phyloP scores from a whole-genome alignment of 1,284 basidiomycete species.

The Cystobasidium slooffiae region DNA sequence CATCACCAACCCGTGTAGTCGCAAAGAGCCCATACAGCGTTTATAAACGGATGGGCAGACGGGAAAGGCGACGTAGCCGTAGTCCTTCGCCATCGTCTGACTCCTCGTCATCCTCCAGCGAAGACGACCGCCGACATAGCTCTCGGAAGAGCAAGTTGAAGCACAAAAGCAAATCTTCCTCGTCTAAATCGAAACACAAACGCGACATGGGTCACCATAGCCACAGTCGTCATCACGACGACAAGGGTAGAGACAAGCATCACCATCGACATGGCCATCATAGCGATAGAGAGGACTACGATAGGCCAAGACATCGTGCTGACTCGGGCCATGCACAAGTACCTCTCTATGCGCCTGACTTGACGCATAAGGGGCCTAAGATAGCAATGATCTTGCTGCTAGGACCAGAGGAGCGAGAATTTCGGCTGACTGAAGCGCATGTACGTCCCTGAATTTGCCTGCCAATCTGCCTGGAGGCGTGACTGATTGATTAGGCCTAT shows the following conservation, averaged over 20 bases:
- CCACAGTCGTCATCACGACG: not conserved
- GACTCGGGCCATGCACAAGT: slow-evolving; percentile 11
- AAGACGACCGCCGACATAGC: slow-evolving; percentile 15
- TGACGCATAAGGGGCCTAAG: slow-evolving; percentile 9
- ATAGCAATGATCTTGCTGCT: slow-evolving; percentile 38
- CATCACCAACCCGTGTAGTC: not conserved
- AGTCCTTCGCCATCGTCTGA: slow-evolving; percentile 11
- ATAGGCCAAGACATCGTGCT: not conserved
- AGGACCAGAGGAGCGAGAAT: slow-evolving; percentile 33
- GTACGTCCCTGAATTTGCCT: not conserved
- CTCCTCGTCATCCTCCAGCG: slow-evolving; percentile 19
- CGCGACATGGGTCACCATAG: slow-evolving; percentile 12
- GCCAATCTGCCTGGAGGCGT: not conserved
- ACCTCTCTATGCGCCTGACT: slow-evolving; percentile 8
- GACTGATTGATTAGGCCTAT: not conserved
- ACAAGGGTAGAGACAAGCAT: slow-evolving; percentile 14
- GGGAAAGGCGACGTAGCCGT: slow-evolving; percentile 8
- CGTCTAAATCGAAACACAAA: not conserved
- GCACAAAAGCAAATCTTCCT: not conserved
- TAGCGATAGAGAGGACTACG: not conserved
- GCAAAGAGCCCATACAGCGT: not conserved
- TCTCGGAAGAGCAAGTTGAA: not conserved
- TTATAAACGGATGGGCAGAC: slow-evolving; percentile 29
- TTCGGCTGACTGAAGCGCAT: slow-evolving; percentile 37
- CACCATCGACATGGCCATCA: not conserved